A percentile compares a stretch with the other conserved stretches of the same genome.
Evolutionary conservation across 805 yeast species (phyloP).

Genomic region (Starmerella asiatica): DNA sequence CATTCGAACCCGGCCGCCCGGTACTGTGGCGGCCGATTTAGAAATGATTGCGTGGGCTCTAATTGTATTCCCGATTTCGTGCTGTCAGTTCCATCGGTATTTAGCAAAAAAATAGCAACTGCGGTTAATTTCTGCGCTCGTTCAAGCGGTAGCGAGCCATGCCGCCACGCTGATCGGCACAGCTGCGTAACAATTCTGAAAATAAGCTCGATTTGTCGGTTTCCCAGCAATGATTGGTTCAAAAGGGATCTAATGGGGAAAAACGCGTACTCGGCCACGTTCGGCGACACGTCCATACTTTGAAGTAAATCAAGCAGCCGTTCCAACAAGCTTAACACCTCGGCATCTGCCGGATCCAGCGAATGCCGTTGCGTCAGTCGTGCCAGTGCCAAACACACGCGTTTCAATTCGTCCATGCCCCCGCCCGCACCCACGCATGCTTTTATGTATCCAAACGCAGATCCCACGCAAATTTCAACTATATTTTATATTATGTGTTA

Average conservation of each 20-base stretch:
- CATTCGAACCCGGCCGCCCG: constrained; percentile 23
- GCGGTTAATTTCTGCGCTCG: constrained; percentile 21
- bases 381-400: constrained; percentile 14
- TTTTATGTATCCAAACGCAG: too few species aligned
- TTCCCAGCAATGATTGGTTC: constrained; percentile 35
- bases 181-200: constrained; percentile 35
- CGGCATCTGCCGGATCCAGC: constrained; percentile 6
- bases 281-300: background rate
- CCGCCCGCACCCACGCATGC: background rate
- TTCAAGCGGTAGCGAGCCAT: constrained; percentile 11
- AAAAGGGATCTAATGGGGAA: constrained; percentile 46
- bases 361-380: constrained; percentile 11
- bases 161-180: constrained; percentile 22
- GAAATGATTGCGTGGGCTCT: constrained; percentile 11
- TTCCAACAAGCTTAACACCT: constrained; percentile 2
- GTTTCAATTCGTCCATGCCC: constrained; percentile 13
- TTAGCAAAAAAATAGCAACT: constrained; percentile 21
- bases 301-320: background rate
- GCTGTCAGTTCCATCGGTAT: constrained; percentile 14
- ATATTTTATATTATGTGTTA: too few species aligned
- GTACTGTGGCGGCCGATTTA: constrained; percentile 16
- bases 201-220: constrained; percentile 34
- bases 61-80: background rate
- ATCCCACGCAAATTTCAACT: too few species aligned
- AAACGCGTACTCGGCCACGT: constrained; percentile 47